These are phyloP conservation scores for Vigna unguiculata DNA, from an alignment of 306 rosid species.

Conservation along the genomic window DNA sequence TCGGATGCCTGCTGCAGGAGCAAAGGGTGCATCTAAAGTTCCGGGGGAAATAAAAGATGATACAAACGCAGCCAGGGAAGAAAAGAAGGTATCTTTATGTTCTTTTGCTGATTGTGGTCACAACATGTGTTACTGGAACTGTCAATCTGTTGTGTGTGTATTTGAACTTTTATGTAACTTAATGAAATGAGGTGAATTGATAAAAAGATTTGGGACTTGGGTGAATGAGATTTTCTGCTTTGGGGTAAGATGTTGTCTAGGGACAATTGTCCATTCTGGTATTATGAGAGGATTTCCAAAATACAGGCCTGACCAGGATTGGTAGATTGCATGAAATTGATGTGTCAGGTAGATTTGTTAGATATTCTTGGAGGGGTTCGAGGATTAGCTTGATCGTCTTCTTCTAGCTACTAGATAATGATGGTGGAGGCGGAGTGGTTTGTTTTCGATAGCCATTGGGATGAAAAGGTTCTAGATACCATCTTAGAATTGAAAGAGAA, in stretches of 20 bases:
- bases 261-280: not conserved
- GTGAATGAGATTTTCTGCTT: not conserved
- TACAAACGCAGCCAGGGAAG: constrained; percentile 76
- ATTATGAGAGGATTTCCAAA: not conserved
- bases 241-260: not conserved
- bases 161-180: not conserved
- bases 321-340: not conserved
- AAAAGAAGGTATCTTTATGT: constrained; percentile 64
- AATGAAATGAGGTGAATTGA: not conserved
- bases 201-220: not conserved
- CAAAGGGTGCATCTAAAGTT: constrained; percentile 78
- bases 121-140: constrained; percentile 1
- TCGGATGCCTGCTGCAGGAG: constrained; percentile 93
- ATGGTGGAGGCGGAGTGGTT: too few relatives aligned
- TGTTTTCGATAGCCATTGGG: too few relatives aligned
- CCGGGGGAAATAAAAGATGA: constrained; percentile 90
- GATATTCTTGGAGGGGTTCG: not conserved
- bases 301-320: not conserved
- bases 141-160: not conserved
- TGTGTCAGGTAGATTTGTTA: not conserved
- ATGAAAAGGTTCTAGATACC: too few relatives aligned
- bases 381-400: not conserved
- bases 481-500: too few relatives aligned
- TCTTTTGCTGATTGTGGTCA: constrained; percentile 6
- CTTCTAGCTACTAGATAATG: not conserved